These are phyloP conservation scores for Cubamyces lactineus DNA, from an alignment of 768 basidiomycete genomes.

Conservation along the genomic window DNA sequence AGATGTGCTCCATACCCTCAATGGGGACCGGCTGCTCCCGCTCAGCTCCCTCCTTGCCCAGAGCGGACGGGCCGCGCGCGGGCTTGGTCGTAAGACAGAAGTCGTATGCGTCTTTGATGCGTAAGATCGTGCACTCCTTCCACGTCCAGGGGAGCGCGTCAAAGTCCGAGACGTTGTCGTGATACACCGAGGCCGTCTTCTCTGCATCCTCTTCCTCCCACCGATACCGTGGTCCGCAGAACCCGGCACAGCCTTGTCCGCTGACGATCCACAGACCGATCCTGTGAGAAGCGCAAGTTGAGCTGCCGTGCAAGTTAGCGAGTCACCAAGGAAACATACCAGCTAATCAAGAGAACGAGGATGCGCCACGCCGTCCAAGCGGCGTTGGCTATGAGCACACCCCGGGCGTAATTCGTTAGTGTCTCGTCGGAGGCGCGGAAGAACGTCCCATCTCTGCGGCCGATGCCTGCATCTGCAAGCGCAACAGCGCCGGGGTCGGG, in stretches of 20 bases:
- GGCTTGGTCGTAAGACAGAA: constrained; percentile 64
- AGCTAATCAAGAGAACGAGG: constrained; percentile 68
- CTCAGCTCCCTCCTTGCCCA: constrained; percentile 36
- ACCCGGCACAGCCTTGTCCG: constrained; percentile 75
- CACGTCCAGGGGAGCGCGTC: constrained; percentile 76
- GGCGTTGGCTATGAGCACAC: constrained; percentile 77
- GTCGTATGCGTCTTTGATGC: constrained; percentile 81
- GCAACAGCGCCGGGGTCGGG: constrained; percentile 51
- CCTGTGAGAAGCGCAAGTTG: constrained; percentile 42
- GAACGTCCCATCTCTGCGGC: constrained; percentile 70
- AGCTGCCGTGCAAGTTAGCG: neutral
- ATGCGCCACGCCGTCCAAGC: constrained; percentile 80
- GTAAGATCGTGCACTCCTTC: constrained; percentile 68
- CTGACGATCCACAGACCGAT: constrained; percentile 80
- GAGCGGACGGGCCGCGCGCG: constrained; percentile 40
- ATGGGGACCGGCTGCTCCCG: constrained; percentile 38
- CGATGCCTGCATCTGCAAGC: constrained; percentile 51
- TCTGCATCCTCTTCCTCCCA: constrained; percentile 84
- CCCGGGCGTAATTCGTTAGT: constrained; percentile 76
- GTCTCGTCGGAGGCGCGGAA: constrained; percentile 67
- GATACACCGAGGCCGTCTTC: constrained; percentile 56
- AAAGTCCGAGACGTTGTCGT: constrained; percentile 48
- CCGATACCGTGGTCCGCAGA: constrained; percentile 80
- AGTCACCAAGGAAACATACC: constrained; percentile 43
- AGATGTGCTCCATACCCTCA: constrained; percentile 62